phyloP scores from a whole-genome alignment of 148 eudicot genomes.

The Chenopodium suecicum region DNA sequence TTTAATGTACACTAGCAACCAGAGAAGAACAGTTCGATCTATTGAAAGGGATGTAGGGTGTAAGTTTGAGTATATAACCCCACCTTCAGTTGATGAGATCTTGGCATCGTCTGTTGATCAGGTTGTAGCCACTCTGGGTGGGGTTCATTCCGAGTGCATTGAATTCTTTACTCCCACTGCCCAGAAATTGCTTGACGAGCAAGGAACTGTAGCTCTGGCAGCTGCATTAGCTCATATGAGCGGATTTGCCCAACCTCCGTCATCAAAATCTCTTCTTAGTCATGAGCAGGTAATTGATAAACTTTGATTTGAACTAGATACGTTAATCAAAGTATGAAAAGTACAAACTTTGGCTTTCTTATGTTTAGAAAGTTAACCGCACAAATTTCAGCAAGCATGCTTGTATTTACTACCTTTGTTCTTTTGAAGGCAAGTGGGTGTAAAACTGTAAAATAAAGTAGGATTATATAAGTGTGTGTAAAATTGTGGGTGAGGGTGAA shows the following conservation, averaged over 20 bases:
- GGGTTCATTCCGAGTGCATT: conserved; percentile 83
- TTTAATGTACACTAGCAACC: conserved; percentile 73
- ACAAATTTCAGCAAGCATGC: neutral
- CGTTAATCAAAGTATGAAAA: neutral
- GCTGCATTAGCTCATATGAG: conserved; percentile 97
- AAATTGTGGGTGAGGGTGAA: no score
- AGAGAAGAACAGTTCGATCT: conserved; percentile 74
- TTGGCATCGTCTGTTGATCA: conserved; percentile 81
- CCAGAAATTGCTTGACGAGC: conserved; percentile 66
- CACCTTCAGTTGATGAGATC: conserved; percentile 79
- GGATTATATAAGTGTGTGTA: no score
- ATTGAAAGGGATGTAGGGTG: conserved; percentile 95
- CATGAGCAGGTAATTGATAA: conserved; percentile 75
- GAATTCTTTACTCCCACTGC: conserved; percentile 90
- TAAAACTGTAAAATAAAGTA: no score
- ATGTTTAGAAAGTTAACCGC: neutral
- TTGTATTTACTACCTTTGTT: no score
- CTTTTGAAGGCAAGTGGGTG: no score
- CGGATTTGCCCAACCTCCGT: conserved; percentile 94
- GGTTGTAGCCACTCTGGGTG: conserved; percentile 80
- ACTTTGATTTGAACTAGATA: neutral
- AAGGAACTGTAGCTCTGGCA: conserved; percentile 83
- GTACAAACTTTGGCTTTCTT: neutral
- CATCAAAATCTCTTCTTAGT: conserved; percentile 83
- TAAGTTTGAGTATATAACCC: conserved; percentile 61